Percentiles rank a stretch among this genome's conserved stretches.
These are phyloP conservation scores for Pyricularia sp. DNA, from an alignment of 2,329 filamentous ascomycete species.

Conservation along the genomic window DNA sequence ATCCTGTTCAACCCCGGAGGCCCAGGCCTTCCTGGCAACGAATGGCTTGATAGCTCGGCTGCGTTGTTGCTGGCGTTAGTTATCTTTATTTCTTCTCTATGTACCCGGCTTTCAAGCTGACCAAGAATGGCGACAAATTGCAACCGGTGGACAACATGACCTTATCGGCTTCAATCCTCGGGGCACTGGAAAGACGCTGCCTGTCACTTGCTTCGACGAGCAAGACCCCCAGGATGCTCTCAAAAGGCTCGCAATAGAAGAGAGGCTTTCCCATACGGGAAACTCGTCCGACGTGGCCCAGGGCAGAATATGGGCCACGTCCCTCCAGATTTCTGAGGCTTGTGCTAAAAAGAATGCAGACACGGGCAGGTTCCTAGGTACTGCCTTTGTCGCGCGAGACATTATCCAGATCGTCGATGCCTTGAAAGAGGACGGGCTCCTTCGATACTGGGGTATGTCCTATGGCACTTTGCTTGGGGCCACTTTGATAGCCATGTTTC, in stretches of 20 bases:
- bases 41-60: background rate
- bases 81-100: no score
- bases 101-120: background rate
- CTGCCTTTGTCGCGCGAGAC: conserved; percentile 29
- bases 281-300: conserved; percentile 11
- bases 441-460: conserved; percentile 27
- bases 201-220: background rate
- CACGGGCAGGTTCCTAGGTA: conserved; percentile 24
- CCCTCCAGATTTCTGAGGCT: conserved; percentile 9
- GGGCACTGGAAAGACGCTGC: background rate
- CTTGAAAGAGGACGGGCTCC: conserved; percentile 23
- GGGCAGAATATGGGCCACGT: conserved; percentile 13
- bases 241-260: background rate
- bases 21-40: conserved; percentile 8
- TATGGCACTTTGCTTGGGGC: conserved; percentile 25
- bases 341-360: conserved; percentile 14
- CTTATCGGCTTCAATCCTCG: background rate
- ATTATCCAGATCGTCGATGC: conserved; percentile 30
- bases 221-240: background rate
- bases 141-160: background rate
- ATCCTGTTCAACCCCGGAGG: conserved; percentile 19
- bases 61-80: background rate
- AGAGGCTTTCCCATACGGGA: background rate
- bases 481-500: conserved; percentile 27
- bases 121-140: background rate